phyloP scores from a whole-genome alignment of 1,284 basidiomycete species.

The Trichosporon faecale region DNA sequence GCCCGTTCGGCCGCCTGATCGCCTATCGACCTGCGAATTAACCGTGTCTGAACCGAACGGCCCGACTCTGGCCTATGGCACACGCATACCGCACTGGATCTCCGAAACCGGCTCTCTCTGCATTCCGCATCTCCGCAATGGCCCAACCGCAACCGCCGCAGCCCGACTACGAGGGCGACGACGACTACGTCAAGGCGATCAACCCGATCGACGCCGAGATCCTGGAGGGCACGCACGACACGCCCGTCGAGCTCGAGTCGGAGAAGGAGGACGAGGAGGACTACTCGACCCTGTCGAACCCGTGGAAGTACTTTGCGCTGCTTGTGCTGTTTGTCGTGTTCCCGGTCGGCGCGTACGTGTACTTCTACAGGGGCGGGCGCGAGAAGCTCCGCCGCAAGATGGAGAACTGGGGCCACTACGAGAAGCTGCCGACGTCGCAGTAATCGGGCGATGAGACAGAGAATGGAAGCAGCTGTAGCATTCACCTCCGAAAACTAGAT shows the following conservation, averaged over 20 bases:
- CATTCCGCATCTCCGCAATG: not conserved
- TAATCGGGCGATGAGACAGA: not conserved
- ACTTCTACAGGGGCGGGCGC: conserved; percentile 51
- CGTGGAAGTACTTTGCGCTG: conserved; percentile 56
- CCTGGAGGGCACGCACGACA: not conserved
- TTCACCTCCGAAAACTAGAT: not conserved
- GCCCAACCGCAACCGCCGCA: not conserved
- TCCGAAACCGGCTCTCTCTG: not conserved
- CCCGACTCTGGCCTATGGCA: not conserved
- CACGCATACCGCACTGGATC: not conserved
- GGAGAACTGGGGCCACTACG: not conserved
- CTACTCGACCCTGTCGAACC: conserved; percentile 40
- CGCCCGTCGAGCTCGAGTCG: conserved; percentile 3
- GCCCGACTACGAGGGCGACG: conserved; percentile 17
- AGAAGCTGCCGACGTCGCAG: not conserved
- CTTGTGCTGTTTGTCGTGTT: conserved; percentile 55
- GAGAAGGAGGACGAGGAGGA: conserved; percentile 24
- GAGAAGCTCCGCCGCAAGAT: conserved; percentile 18
- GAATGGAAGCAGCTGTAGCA: not conserved
- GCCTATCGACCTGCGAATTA: not conserved
- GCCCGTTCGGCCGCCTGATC: not conserved
- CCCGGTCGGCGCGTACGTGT: conserved; percentile 59
- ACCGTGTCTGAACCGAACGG: not conserved
- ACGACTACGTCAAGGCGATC: conserved; percentile 15
- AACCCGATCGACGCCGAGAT: conserved; percentile 5